Percentiles rank a stretch among this genome's conserved stretches.
Evolutionary conservation across 495 filamentous ascomycete species (phyloP).

Genomic region (Darksidea phi): DNA sequence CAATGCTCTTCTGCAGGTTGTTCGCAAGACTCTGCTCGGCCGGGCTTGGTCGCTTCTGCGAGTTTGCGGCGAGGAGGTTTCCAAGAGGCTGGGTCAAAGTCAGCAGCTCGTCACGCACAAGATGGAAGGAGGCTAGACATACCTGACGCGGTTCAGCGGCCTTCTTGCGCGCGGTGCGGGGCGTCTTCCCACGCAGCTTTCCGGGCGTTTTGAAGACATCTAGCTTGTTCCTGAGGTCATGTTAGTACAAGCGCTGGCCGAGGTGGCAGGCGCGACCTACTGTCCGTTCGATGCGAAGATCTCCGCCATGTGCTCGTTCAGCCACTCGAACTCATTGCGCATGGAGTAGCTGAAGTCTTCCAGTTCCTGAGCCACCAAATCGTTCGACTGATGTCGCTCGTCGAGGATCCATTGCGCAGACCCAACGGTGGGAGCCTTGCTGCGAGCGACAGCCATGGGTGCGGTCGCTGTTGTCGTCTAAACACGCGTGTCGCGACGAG

Average conservation of each 20-base stretch:
- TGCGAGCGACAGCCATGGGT: constrained; percentile 39
- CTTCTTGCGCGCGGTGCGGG: constrained; percentile 73
- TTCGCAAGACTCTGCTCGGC: constrained; percentile 29
- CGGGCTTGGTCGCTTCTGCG: constrained; percentile 37
- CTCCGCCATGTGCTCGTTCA: constrained; percentile 95
- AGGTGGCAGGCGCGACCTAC: constrained; percentile 51
- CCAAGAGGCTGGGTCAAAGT: constrained; percentile 64
- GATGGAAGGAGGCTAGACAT: constrained; percentile 21
- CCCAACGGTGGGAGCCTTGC: constrained; percentile 54
- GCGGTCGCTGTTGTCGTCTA: background rate
- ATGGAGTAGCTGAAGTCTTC: constrained; percentile 88
- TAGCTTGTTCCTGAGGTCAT: constrained; percentile 64
- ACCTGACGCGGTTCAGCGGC: constrained; percentile 67
- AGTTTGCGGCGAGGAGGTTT: constrained; percentile 70
- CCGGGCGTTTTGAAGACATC: constrained; percentile 97
- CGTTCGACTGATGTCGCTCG: constrained; percentile 63
- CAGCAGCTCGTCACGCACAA: background rate
- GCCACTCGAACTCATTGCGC: constrained; percentile 88
- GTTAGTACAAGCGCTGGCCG: constrained; percentile 17
- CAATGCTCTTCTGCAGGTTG: constrained; percentile 29
- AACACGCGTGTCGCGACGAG: constrained; percentile 10
- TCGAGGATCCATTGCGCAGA: constrained; percentile 66
- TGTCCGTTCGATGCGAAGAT: constrained; percentile 84
- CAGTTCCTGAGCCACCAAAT: constrained; percentile 67
- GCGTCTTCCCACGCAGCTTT: constrained; percentile 90